Base-by-base conservation (phyloP, 2,329 filamentous ascomycete genomes). In the Apiospora phragmitis region DNA sequence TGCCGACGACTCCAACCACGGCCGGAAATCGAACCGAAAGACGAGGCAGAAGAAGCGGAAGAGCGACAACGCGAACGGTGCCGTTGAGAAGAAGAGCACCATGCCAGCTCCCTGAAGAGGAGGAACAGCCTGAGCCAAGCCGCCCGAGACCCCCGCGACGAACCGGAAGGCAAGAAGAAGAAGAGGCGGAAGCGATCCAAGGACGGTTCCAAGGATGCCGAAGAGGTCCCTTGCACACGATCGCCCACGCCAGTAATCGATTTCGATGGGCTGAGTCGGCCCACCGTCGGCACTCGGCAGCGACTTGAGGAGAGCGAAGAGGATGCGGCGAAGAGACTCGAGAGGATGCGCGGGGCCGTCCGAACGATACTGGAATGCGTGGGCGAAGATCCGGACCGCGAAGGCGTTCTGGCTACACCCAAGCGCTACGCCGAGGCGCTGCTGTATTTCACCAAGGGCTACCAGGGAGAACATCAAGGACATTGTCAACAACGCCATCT, bases 371-470 rank as follows among this genome's bases (percentile, higher is more conserved):
- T 92, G 41, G 91, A 92, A 79, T 92, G 90, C 75, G 83, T 92
- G 7, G 91, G 91, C 75, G 91, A 92, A 80, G 90, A 93, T 74
- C 89, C 90, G 0, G 85, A 90, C 74, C 86, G 91, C 42, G 88
- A 91, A 73, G 90, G 91, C 55, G 82, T 93, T 51, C 83, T 91
- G 21, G 89, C 85, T 51, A 92, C 91, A 0, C 96, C 96, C 0
- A 90, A 93, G 77, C 89, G 96, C 72, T 99, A 98, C 81, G 95
- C 96, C 65, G 96, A 97, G 82, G 96, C 96, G 18, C 91, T 99
- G 89, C 89, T 98, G 73, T 97, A 93, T 85, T 94, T 99, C 82
- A 99, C 96, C 7, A 94, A 97, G 81, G 96, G 96, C 59, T 99
- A 99, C 80, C 94, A 98, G 84, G 84, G 91, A 97, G 84, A 98